phyloP scores from a whole-genome alignment of 164 flowering plant species.

The Malania oleifera region DNA sequence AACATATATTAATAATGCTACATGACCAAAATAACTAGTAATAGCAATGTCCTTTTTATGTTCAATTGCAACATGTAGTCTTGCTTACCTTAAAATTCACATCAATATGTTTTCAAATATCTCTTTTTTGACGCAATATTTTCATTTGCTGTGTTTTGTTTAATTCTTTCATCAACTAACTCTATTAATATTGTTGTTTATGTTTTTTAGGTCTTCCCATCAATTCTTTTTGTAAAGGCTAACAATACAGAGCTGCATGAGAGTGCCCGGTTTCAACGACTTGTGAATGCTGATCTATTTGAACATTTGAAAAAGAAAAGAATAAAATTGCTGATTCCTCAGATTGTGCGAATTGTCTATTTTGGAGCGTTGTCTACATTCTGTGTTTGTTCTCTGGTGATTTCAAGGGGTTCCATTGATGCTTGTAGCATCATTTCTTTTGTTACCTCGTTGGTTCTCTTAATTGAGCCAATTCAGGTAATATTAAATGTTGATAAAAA shows the following conservation, averaged over 20 bases:
- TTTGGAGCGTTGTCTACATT: slow-evolving; percentile 49
- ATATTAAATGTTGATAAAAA: background rate
- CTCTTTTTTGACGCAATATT: no score
- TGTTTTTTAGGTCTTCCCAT: slow-evolving; percentile 69
- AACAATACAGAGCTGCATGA: slow-evolving; percentile 73
- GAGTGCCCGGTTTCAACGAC: slow-evolving; percentile 54
- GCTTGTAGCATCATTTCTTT: slow-evolving; percentile 61
- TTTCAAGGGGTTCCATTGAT: slow-evolving; percentile 57
- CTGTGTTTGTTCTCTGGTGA: slow-evolving; percentile 46
- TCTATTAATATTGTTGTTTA: background rate
- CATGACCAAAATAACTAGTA: no score
- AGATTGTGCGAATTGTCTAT: slow-evolving; percentile 57
- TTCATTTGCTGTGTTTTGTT: no score
- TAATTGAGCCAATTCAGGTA: slow-evolving; percentile 91
- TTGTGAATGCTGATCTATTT: slow-evolving; percentile 58
- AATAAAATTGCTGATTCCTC: slow-evolving; percentile 88
- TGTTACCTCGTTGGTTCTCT: slow-evolving; percentile 62
- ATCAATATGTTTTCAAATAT: no score
- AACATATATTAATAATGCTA: no score
- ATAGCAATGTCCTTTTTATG: no score
- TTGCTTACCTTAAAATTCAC: no score
- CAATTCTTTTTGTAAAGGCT: slow-evolving; percentile 85
- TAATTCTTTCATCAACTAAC: background rate
- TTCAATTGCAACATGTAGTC: no score
- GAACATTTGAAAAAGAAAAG: slow-evolving; percentile 61